Percentiles rank a stretch among this genome's conserved stretches.
phyloP scores from a whole-genome alignment of 495 filamentous ascomycete species.

The Penicillium malachiteum region DNA sequence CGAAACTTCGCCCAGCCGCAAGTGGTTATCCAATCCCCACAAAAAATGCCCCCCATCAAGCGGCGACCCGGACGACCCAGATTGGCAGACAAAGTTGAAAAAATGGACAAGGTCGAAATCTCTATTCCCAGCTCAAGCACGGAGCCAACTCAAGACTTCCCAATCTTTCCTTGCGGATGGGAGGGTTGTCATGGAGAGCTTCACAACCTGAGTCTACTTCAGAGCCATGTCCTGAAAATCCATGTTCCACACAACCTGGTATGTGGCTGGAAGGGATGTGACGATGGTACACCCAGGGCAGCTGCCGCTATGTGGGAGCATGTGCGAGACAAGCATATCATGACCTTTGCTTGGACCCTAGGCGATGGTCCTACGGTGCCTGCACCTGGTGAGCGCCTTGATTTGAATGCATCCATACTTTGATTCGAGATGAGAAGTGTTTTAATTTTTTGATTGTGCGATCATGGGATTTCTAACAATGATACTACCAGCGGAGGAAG shows the following conservation, averaged over 20 bases:
- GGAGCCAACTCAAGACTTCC: constrained; percentile 24
- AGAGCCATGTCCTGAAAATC: constrained; percentile 62
- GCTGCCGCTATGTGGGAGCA: constrained; percentile 57
- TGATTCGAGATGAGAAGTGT: too few relatives aligned
- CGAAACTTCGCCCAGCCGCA: neutral
- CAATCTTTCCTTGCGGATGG: constrained; percentile 63
- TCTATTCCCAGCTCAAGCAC: constrained; percentile 4
- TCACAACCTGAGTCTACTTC: constrained; percentile 70
- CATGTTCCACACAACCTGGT: constrained; percentile 38
- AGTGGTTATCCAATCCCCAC: constrained; percentile 18
- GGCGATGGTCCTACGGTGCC: constrained; percentile 63
- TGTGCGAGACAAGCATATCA: constrained; percentile 59
- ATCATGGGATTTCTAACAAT: constrained; percentile 13
- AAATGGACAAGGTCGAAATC: neutral
- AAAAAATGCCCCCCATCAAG: constrained; percentile 9
- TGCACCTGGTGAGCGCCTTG: constrained; percentile 45
- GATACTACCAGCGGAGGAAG: constrained; percentile 7
- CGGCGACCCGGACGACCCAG: constrained; percentile 12
- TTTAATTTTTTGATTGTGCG: constrained; percentile 15
- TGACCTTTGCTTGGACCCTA: constrained; percentile 57
- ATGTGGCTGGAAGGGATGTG: constrained; percentile 39
- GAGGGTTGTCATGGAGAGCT: constrained; percentile 64
- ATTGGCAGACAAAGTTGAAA: neutral
- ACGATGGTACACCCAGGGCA: constrained; percentile 15
- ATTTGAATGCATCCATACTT: constrained; percentile 8